Conservation (phyloP, 768 basidiomycete genomes). For the Agrocybe pediades region DNA sequence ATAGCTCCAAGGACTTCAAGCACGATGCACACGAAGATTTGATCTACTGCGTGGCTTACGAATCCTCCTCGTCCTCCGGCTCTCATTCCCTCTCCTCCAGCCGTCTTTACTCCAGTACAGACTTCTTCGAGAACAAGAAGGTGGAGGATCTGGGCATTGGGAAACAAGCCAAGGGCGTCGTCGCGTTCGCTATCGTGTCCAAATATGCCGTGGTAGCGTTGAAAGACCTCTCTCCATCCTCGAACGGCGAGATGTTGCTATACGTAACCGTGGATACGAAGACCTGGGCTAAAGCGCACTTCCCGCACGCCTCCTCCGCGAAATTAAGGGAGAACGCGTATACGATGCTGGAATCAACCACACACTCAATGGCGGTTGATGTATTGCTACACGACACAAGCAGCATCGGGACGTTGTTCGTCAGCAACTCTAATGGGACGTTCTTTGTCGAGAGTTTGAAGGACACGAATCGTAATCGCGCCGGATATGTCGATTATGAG, state of each 20-base stretch:
- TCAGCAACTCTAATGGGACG: constrained; percentile 95
- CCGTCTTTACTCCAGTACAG: constrained; percentile 79
- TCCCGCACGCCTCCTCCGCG: constrained; percentile 87
- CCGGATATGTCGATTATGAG: constrained; percentile 94
- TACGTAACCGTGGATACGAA: constrained; percentile 86
- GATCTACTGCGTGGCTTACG: constrained; percentile 90
- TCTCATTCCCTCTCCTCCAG: constrained; percentile 56
- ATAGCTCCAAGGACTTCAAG: constrained; percentile 82
- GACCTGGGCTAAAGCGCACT: constrained; percentile 86
- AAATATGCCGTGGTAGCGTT: constrained; percentile 93
- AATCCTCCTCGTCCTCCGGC: constrained; percentile 52
- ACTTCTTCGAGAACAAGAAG: constrained; percentile 73
- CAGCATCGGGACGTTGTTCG: constrained; percentile 87
- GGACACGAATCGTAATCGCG: constrained; percentile 88
- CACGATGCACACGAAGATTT: constrained; percentile 73
- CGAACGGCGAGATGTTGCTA: constrained; percentile 73
- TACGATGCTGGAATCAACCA: constrained; percentile 92
- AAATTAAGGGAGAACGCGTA: constrained; percentile 89
- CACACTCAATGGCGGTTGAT: constrained; percentile 93
- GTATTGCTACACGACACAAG: constrained; percentile 74
- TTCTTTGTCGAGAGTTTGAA: constrained; percentile 90
- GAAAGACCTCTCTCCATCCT: constrained; percentile 60
- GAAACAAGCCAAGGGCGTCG: constrained; percentile 84
- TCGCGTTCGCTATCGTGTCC: constrained; percentile 90
- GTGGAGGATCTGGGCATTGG: constrained; percentile 87